Evolutionary conservation across 2,329 filamentous ascomycete species (phyloP).

Genomic region (Rachicladosporium sp.): DNA sequence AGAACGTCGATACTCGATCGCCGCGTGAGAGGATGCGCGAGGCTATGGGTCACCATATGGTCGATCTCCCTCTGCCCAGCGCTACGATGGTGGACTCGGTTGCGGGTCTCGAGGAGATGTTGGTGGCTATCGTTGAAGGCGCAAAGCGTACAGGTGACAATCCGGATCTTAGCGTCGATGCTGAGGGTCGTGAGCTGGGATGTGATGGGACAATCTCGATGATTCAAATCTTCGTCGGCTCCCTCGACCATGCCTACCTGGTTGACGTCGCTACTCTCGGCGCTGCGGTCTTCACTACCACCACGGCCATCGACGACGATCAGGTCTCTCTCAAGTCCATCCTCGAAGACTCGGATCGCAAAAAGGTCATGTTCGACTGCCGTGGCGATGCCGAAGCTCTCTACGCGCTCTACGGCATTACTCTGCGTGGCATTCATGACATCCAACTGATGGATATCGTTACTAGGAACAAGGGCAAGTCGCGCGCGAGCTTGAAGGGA

Average conservation of each 20-base stretch:
- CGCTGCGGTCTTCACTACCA: conserved; percentile 28
- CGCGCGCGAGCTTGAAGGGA: conserved; percentile 17
- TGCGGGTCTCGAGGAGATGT: neutral
- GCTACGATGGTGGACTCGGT: neutral
- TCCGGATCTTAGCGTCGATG: neutral
- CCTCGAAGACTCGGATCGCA: conserved; percentile 31
- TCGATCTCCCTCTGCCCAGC: neutral
- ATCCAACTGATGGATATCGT: conserved; percentile 45
- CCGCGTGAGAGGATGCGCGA: neutral
- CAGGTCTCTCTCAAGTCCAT: conserved; percentile 24
- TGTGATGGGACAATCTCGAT: neutral
- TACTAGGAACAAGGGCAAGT: conserved; percentile 10
- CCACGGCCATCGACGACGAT: conserved; percentile 4
- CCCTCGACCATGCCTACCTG: conserved; percentile 14
- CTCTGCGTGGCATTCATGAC: conserved; percentile 34
- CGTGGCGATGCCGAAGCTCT: conserved; percentile 45
- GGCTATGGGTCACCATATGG: neutral
- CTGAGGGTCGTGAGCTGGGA: neutral
- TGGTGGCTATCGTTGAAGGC: neutral
- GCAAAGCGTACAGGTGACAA: neutral
- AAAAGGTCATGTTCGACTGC: conserved; percentile 46
- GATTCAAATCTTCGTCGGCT: neutral
- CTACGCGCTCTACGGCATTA: conserved; percentile 32
- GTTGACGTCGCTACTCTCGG: conserved; percentile 34
- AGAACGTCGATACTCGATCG: neutral